Conservation (phyloP, 441 rosid genomes). For the Pelargonium fulgidum region DNA sequence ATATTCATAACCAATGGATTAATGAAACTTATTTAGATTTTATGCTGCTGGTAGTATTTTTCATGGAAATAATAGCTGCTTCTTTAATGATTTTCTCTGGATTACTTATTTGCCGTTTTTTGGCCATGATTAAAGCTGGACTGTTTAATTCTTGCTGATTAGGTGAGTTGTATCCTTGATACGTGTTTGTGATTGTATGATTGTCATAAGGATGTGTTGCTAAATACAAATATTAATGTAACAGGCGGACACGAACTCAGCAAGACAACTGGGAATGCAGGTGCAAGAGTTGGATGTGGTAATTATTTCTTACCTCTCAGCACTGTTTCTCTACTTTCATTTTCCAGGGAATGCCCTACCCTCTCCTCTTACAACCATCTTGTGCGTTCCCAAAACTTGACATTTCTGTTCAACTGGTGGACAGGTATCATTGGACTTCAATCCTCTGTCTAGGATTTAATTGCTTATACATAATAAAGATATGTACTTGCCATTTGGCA, state of each 20-base stretch:
- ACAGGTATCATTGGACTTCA: slow-evolving; percentile 83
- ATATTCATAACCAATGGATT: not conserved
- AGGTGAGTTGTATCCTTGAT: not conserved
- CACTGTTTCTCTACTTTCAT: no score
- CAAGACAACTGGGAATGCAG: slow-evolving; percentile 46
- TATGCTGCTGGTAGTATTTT: not conserved
- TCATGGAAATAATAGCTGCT: not conserved
- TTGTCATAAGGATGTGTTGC: not conserved
- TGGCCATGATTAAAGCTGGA: not conserved
- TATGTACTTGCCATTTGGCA: not conserved
- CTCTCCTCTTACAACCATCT: not conserved
- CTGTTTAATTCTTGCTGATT: not conserved
- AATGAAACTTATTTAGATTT: not conserved
- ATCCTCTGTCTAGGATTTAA: slow-evolving; percentile 44
- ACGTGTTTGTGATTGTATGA: no score
- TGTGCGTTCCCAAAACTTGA: slow-evolving; percentile 9
- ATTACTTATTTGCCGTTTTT: not conserved
- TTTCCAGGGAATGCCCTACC: no score
- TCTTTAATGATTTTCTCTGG: not conserved
- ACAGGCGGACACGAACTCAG: slow-evolving; percentile 50
- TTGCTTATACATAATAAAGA: slow-evolving; percentile 11
- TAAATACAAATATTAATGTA: slow-evolving; percentile 14
- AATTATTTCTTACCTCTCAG: slow-evolving; percentile 14
- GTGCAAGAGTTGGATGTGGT: slow-evolving; percentile 47
- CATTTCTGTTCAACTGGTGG: slow-evolving; percentile 6